A percentile compares a stretch with the other conserved stretches of the same genome.
Evolutionary conservation across 23 red algal genomes (phyloP).

Genomic region (Gracilaria caudata): DNA sequence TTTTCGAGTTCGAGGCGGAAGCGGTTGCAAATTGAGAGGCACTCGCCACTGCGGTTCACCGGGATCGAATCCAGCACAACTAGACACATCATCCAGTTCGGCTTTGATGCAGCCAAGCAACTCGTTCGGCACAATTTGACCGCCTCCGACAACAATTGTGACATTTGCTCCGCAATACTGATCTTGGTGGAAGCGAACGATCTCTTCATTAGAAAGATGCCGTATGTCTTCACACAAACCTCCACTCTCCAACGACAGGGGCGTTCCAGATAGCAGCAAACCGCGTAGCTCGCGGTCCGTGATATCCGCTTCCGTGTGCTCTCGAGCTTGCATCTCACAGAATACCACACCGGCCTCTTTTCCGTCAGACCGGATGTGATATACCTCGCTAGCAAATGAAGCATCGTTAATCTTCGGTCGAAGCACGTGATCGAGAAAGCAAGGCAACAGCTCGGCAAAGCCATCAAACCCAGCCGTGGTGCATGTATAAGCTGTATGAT

Average conservation of each 20-base stretch:
- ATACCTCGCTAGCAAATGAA: slow-evolving; percentile 87
- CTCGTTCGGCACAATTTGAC: slow-evolving; percentile 20
- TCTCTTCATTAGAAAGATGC: slow-evolving; percentile 74
- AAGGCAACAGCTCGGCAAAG: slow-evolving; percentile 78
- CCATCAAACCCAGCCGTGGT: slow-evolving; percentile 85
- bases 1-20: slow-evolving; percentile 14
- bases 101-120: slow-evolving; percentile 48
- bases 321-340: slow-evolving; percentile 94
- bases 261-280: slow-evolving; percentile 57
- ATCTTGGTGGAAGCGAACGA: slow-evolving; percentile 75
- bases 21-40: slow-evolving; percentile 33
- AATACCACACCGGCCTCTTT: slow-evolving; percentile 95
- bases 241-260: slow-evolving; percentile 70
- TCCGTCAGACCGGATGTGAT: slow-evolving; percentile 76
- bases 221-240: slow-evolving; percentile 76
- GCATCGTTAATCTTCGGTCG: slow-evolving; percentile 72
- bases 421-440: slow-evolving; percentile 88
- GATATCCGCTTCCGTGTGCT: slow-evolving; percentile 81
- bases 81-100: slow-evolving; percentile 36
- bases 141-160: slow-evolving; percentile 79
- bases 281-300: slow-evolving; percentile 43
- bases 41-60: slow-evolving; percentile 50
- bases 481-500: slow-evolving; percentile 94
- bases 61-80: slow-evolving; percentile 1
- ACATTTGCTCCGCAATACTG: slow-evolving; percentile 90